Conservation (phyloP, 495 filamentous ascomycete species). For the Cairneyella variabilis region DNA sequence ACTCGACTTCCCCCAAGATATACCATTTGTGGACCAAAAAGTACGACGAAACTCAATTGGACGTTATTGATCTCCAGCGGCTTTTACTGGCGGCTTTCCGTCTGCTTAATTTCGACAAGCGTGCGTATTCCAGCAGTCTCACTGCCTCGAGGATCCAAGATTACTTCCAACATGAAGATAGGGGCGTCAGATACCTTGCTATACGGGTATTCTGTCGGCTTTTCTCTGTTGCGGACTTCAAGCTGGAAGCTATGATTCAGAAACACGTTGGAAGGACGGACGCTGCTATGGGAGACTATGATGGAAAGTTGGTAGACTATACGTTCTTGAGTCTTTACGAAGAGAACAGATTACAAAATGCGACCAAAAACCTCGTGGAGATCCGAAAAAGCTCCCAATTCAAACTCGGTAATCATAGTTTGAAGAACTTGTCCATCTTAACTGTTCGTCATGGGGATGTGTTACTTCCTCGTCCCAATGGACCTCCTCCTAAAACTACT, state of each 20-base stretch:
- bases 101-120: constrained; percentile 69
- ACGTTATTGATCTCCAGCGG: constrained; percentile 11
- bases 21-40: not conserved
- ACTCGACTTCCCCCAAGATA: not conserved
- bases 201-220: constrained; percentile 74
- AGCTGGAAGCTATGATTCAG: constrained; percentile 64
- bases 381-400: too few relatives aligned
- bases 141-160: constrained; percentile 61
- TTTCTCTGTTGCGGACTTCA: constrained; percentile 75
- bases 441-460: constrained; percentile 51
- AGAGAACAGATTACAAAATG: constrained; percentile 46
- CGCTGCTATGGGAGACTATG: constrained; percentile 64
- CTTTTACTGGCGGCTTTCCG: constrained; percentile 69
- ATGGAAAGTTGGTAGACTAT: constrained; percentile 77
- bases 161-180: constrained; percentile 59
- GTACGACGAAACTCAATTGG: not conserved
- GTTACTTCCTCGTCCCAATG: constrained; percentile 62
- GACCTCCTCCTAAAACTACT: constrained; percentile 42
- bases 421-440: constrained; percentile 20
- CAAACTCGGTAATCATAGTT: constrained; percentile 22
- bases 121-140: constrained; percentile 57
- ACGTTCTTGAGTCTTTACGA: constrained; percentile 81
- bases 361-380: constrained; percentile 33
- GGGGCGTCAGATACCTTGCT: constrained; percentile 70
- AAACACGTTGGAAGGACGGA: constrained; percentile 55